Evolutionary conservation across 2,329 filamentous ascomycete genomes (phyloP).

Genomic region (Penicillium sp.): DNA sequence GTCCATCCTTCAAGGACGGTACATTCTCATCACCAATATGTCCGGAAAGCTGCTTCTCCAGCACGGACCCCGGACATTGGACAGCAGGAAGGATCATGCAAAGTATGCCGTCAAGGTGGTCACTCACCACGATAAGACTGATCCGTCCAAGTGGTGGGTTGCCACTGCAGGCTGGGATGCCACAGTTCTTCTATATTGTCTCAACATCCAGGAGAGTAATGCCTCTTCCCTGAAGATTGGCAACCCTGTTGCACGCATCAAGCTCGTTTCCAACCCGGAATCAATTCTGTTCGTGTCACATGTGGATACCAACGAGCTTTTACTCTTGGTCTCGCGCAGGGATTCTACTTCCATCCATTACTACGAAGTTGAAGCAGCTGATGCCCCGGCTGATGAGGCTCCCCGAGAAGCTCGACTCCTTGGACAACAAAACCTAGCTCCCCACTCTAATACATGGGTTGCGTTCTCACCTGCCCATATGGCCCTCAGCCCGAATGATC

Average conservation of each 20-base stretch:
- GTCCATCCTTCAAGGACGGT: conserved; percentile 42
- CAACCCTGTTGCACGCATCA: conserved; percentile 30
- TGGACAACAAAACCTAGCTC: conserved; percentile 62
- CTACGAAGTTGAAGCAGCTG: conserved; percentile 41
- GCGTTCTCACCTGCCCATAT: conserved; percentile 63
- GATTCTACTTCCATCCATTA: conserved; percentile 63
- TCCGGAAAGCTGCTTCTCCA: conserved; percentile 58
- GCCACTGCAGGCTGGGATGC: conserved; percentile 65
- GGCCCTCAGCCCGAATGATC: conserved; percentile 56
- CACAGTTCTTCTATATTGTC: conserved; percentile 55
- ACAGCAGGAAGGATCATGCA: conserved; percentile 56
- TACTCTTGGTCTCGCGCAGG: conserved; percentile 56
- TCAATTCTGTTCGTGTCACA: conserved; percentile 56
- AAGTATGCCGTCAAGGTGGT: conserved; percentile 61
- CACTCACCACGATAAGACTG: conserved; percentile 35
- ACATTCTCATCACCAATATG: conserved; percentile 59
- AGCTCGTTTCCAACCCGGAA: conserved; percentile 57
- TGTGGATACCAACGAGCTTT: conserved; percentile 47
- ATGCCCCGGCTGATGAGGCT: neutral
- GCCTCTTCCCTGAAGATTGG: conserved; percentile 21
- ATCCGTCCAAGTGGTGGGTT: conserved; percentile 38
- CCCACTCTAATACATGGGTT: conserved; percentile 65
- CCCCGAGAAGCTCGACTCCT: conserved; percentile 42
- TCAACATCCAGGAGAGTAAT: conserved; percentile 14
- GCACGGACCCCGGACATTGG: conserved; percentile 44